phyloP scores from a whole-genome alignment of 2,329 filamentous ascomycete genomes.

The Fusarium ambrosium region DNA sequence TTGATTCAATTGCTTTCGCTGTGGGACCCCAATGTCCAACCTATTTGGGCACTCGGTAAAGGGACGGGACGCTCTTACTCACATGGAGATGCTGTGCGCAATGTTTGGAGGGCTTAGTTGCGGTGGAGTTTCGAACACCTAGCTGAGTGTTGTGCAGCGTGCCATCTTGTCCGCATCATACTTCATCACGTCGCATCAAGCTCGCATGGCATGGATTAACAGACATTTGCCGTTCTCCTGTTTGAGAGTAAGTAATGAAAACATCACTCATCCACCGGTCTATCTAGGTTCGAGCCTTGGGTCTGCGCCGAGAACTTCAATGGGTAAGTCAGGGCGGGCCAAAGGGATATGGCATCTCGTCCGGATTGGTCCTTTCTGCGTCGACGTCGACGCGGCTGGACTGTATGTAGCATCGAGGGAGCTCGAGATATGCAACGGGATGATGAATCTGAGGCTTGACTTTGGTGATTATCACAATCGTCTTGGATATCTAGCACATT shows the following conservation, averaged over 20 bases:
- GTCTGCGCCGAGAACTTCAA: constrained; percentile 15
- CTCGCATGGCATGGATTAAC: constrained; percentile 13
- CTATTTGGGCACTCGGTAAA: constrained; percentile 17
- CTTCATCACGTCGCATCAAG: constrained; percentile 32
- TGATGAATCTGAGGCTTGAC: constrained; percentile 19
- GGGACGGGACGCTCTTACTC: neutral
- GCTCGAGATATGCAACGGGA: constrained; percentile 28
- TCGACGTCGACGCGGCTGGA: constrained; percentile 19
- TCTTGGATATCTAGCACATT: neutral
- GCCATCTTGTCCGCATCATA: constrained; percentile 24
- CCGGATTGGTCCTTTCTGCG: constrained; percentile 14
- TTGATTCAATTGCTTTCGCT: constrained; percentile 8
- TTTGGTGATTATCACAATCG: constrained; percentile 11
- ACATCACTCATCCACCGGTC: constrained; percentile 4
- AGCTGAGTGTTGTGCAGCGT: constrained; percentile 17
- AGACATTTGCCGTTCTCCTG: neutral
- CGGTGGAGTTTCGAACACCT: constrained; percentile 26
- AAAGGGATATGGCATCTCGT: constrained; percentile 27
- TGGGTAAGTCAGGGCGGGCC: constrained; percentile 20
- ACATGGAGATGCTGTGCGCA: neutral
- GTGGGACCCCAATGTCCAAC: constrained; percentile 13
- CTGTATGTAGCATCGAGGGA: constrained; percentile 14
- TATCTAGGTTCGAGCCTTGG: constrained; percentile 23
- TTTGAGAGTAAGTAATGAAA: constrained; percentile 10
- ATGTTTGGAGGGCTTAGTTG: constrained; percentile 7